These are phyloP conservation scores for Acorus gramineus DNA, from an alignment of 106 monocot genomes.

Conservation along the genomic window DNA sequence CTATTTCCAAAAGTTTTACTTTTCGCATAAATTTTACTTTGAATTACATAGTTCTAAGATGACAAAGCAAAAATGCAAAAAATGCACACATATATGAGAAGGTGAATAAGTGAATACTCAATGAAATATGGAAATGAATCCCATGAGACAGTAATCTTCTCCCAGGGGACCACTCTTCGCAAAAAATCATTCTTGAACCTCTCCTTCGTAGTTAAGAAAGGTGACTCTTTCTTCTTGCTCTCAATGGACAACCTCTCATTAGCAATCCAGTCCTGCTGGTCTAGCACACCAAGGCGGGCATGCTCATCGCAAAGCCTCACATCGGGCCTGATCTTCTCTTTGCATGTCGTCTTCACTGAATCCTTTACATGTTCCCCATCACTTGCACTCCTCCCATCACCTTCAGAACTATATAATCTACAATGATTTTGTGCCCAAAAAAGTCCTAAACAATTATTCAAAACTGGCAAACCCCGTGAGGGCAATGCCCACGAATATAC, in stretches of 20 bases:
- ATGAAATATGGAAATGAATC: slow-evolving; percentile 75
- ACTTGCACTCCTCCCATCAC: slow-evolving; percentile 53
- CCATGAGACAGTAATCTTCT: slow-evolving; percentile 77
- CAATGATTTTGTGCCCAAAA: not conserved
- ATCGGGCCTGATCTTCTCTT: slow-evolving; percentile 11
- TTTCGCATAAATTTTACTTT: too few species aligned
- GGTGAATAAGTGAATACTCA: slow-evolving; percentile 29
- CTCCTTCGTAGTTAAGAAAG: slow-evolving; percentile 67
- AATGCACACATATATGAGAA: slow-evolving; percentile 1
- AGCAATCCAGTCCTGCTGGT: slow-evolving; percentile 86
- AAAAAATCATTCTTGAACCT: slow-evolving; percentile 84
- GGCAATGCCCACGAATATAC: slow-evolving; percentile 10
- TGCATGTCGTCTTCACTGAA: slow-evolving; percentile 7
- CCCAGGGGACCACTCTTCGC: slow-evolving; percentile 78
- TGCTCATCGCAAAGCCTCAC: slow-evolving; percentile 33
- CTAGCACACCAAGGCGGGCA: slow-evolving; percentile 68
- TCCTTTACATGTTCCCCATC: slow-evolving; percentile 52
- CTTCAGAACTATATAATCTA: slow-evolving; percentile 66
- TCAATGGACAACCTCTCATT: slow-evolving; percentile 42
- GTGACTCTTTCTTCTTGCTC: slow-evolving; percentile 54
- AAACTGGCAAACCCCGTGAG: not conserved
- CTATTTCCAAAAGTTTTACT: too few species aligned
- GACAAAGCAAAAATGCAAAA: not conserved
- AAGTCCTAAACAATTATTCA: not conserved
- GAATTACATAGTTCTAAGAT: too few species aligned